Base-by-base conservation (phyloP, 164 flowering plant genomes). In the Dillenia turbinata region DNA sequence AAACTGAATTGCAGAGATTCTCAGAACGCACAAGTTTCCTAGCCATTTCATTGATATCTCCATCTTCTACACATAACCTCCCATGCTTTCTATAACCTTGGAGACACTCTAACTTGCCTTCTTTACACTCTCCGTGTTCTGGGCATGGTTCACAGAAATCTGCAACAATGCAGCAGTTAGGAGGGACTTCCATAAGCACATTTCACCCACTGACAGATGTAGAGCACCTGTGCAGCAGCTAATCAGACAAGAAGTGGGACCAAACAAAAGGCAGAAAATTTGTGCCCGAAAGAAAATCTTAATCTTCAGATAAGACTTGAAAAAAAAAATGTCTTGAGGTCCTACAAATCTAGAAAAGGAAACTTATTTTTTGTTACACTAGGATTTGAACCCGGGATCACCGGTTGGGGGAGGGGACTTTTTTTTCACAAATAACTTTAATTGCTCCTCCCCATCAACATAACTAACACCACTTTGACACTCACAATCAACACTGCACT, bases 101-200 rank as follows among this genome's bases (percentile, higher is more conserved):
- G 56, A 48, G 51, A 71, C 99, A 94, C 61, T 85, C 84, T 81
- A 86, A 67, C 70, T 79, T 79, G 47, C 97, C 92, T 46, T 79
- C 60, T 54, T 71, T 52, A 68, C 99, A 94, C 66, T 72, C 75
- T 24, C 90, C 97, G 69, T 92, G 73, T 14, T 64, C 67, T 47
- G 99, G 97, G 80, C 97, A 92, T 60, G 96, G 96, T 63, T 83
- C 83, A 72, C 99, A 94, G 56, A 50, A 50, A 67, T 83, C 98
- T 91, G 86, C 16, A 77, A 66, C 10, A 17, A 59, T 13, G 12
- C 24, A 66, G 40, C 48, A 59, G 62, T 69, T 57, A 68, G 57
- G 40, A 60, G 43, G 17, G 48, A 24, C 13, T 62, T 33, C 26
- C 3, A 26, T 2, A 26, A 24, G 47, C 52, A 48, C 44, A 48